phyloP scores from a whole-genome alignment of 2,329 filamentous ascomycete genomes.

The Microdochium trichocladiopsis region DNA sequence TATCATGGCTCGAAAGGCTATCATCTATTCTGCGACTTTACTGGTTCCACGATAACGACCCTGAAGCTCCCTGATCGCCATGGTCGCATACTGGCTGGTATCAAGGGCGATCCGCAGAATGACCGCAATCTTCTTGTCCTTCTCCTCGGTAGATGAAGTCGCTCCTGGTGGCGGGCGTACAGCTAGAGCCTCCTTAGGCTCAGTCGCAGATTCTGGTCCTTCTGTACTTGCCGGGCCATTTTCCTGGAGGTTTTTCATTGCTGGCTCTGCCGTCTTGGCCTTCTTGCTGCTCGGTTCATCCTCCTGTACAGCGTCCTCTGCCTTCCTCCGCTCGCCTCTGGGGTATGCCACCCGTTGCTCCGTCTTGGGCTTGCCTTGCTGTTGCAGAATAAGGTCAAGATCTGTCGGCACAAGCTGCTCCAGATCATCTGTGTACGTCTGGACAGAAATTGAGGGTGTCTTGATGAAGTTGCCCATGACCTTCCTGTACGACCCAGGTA shows the following conservation, averaged over 20 bases:
- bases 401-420: constrained; percentile 90
- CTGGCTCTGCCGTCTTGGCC: background rate
- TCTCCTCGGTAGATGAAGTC: constrained; percentile 3
- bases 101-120: constrained; percentile 22
- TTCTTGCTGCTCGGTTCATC: constrained; percentile 24
- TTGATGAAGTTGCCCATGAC: constrained; percentile 66
- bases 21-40: background rate
- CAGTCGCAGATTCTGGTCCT: background rate
- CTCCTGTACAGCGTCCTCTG: constrained; percentile 9
- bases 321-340: constrained; percentile 17
- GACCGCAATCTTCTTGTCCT: constrained; percentile 20
- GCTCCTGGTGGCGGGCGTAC: background rate
- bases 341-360: constrained; percentile 11
- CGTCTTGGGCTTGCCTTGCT: constrained; percentile 12
- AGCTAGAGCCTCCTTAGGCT: background rate
- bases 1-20: too few species aligned
- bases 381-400: constrained; percentile 53
- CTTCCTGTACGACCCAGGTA: constrained; percentile 85
- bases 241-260: background rate
- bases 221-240: background rate
- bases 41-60: constrained; percentile 5
- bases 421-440: constrained; percentile 59
- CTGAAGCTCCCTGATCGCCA: constrained; percentile 23
- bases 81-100: constrained; percentile 25
- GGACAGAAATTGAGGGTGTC: constrained; percentile 60